phyloP scores from a whole-genome alignment of 768 basidiomycete genomes.

The Serendipita vermifera region DNA sequence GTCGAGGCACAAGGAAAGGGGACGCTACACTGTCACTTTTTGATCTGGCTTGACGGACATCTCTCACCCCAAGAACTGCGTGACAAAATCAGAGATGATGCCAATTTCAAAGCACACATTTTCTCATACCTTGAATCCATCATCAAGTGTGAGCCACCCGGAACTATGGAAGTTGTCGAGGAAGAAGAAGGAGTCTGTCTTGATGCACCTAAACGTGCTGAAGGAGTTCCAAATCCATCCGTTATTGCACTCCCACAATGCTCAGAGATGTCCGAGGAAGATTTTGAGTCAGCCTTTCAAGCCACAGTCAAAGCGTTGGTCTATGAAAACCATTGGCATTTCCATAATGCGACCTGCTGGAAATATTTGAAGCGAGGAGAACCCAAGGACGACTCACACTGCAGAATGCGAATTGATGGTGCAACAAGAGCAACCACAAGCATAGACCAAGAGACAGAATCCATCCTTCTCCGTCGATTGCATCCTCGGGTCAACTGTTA shows the following conservation, averaged over 20 bases:
- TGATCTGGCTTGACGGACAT: constrained; percentile 7
- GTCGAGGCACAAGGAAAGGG: constrained; percentile 11
- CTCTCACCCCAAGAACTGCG: constrained; percentile 6
- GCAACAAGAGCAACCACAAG: constrained; percentile 19
- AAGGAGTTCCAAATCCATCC: constrained; percentile 11
- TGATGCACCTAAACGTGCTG: constrained; percentile 17
- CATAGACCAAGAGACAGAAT: constrained; percentile 17
- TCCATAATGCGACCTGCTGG: constrained; percentile 27
- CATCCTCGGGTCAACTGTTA: constrained; percentile 35
- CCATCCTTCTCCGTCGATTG: constrained; percentile 21
- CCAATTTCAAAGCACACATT: not conserved
- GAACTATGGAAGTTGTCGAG: constrained; percentile 3
- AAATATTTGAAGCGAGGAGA: constrained; percentile 26
- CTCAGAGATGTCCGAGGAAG: not conserved
- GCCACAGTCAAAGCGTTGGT: constrained; percentile 22
- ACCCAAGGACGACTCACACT: constrained; percentile 22
- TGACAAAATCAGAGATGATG: not conserved
- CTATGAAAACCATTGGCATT: constrained; percentile 23
- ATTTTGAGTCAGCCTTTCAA: not conserved
- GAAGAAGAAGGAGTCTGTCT: constrained; percentile 5
- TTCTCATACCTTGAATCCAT: too few species aligned
- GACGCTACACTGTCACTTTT: constrained; percentile 2
- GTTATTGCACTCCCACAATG: not conserved
- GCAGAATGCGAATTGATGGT: constrained; percentile 10
- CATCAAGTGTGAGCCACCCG: constrained; percentile 20